Percentiles rank a stretch among this genome's conserved stretches.
Conservation (phyloP, 2,329 filamentous ascomycete species). For the Raffaelea albimanens region DNA sequence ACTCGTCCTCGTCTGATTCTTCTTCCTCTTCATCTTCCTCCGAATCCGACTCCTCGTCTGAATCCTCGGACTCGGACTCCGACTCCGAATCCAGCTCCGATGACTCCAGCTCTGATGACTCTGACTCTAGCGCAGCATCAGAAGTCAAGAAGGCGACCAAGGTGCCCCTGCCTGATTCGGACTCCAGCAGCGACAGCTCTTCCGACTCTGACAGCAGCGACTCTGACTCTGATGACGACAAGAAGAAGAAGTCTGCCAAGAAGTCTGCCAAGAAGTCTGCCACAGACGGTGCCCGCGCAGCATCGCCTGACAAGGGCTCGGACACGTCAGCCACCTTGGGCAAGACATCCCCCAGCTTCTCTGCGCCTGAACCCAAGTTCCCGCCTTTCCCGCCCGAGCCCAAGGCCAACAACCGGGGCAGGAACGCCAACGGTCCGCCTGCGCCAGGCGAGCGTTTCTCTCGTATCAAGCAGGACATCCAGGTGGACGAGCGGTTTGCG, state of each 20-base stretch:
- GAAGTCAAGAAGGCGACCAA: slow-evolving; percentile 15
- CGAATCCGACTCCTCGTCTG: slow-evolving; percentile 17
- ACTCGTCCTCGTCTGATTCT: slow-evolving; percentile 13
- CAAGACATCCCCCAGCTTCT: slow-evolving; percentile 40
- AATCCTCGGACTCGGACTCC: slow-evolving; percentile 16
- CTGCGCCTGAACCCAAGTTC: slow-evolving; percentile 24
- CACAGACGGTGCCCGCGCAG: background rate
- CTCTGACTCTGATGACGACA: slow-evolving; percentile 2
- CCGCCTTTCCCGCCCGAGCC: slow-evolving; percentile 47
- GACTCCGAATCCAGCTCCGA: slow-evolving; percentile 1
- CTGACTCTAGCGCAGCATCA: slow-evolving; percentile 17
- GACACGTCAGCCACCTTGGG: slow-evolving; percentile 39
- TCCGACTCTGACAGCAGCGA: slow-evolving; percentile 5
- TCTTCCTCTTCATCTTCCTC: slow-evolving; percentile 9
- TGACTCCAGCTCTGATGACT: background rate
- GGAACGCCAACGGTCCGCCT: slow-evolving; percentile 21
- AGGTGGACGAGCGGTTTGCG: slow-evolving; percentile 58
- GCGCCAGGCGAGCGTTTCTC: slow-evolving; percentile 63
- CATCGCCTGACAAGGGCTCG: slow-evolving; percentile 18
- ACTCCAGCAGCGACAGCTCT: slow-evolving; percentile 8
- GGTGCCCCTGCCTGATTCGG: slow-evolving; percentile 23
- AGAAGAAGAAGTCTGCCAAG: slow-evolving; percentile 14
- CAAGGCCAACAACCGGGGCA: slow-evolving; percentile 27
- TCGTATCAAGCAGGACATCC: slow-evolving; percentile 60
- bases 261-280: slow-evolving; percentile 6